Evolutionary conservation across 2,329 filamentous ascomycete species (phyloP), one percentile per base, ranked within the genome.

Genomic region (Orbilia quercus): DNA sequence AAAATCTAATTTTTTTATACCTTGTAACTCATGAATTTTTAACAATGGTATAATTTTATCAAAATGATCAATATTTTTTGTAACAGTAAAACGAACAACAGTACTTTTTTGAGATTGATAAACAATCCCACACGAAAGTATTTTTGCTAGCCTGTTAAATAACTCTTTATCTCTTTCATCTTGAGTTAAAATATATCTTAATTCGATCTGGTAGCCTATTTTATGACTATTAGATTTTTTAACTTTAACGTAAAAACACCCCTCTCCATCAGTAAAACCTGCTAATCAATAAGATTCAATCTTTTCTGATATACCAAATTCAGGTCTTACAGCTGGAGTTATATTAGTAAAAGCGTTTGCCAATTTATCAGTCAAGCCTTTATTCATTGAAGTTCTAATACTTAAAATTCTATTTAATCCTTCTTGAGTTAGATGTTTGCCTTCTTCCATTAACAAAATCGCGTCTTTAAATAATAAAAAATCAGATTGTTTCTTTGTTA

Each of bases 401-500:
- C 6, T 7, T 4, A 57, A n/a, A 38, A 57, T 38, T 40, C 40
- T 38, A 23, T 40, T 20, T 57, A 57, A 57, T 14, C 51, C 51
- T 7, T 38, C 31, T 14, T 7, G 4, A 7, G 51, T 57, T 57
- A 57, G 40, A 57, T 57, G 51, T 57, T 57, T n/a, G 23, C 40
- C 22, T 6, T 36, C 18, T 40, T 38, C 40, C 7, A 57, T 18
- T 36, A 57, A 4, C n/a, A 7, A 2, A 38, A 57, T n/a, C 16
- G 22, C 31, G 16, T 38, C 2, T 23, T 40, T 57, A 22, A 38
- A 57, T 38, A 57, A 20, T 22, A 22, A 2, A 40, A 5, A 40
- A 51, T 64, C 59, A 31, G 31, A 7, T 72, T 76, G 74, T 59
- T 50, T 70, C 59, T 47, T 71, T 25, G 58, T 50, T 3, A 71